A percentile compares a stretch with the other conserved stretches of the same genome.
Conservation (phyloP, 345 rosid genomes). For the Mallotus nudiflorus region DNA sequence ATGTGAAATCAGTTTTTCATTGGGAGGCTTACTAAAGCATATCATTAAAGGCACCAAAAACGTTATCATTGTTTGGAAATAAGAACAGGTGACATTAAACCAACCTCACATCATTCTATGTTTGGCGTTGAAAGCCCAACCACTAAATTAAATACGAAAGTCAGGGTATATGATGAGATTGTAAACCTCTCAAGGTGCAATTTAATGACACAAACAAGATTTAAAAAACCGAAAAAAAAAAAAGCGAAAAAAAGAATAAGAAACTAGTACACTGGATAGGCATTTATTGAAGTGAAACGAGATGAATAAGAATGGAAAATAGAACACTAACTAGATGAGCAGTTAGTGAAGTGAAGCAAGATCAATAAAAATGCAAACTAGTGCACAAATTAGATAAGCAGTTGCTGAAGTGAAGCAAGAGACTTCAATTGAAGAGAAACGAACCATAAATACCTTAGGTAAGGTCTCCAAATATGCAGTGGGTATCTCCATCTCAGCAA, state of each 20-base stretch:
- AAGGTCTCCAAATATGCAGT: slow-evolving; percentile 75
- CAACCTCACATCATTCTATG: too few relatives aligned
- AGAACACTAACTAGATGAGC: not conserved
- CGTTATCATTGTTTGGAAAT: not conserved
- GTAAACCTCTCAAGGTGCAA: not conserved
- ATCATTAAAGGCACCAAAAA: not conserved
- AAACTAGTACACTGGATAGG: too few relatives aligned
- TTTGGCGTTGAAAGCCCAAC: not conserved
- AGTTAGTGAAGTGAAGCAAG: not conserved
- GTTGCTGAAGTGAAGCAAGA: not conserved
- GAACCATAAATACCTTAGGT: slow-evolving; percentile 63
- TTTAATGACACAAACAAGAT: not conserved
- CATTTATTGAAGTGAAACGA: too few relatives aligned
- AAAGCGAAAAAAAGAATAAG: too few relatives aligned
- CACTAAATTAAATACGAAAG: not conserved
- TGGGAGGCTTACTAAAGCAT: too few relatives aligned
- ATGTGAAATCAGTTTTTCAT: not conserved
- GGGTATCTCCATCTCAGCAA: slow-evolving; percentile 94
- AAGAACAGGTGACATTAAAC: not conserved
- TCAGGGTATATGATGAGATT: too few relatives aligned
- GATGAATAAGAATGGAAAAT: too few relatives aligned
- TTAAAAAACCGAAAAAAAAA: too few relatives aligned
- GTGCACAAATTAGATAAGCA: not conserved
- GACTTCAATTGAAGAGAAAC: not conserved
- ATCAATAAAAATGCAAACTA: too few relatives aligned